These are phyloP conservation scores for Teratosphaeria pseudoeucalypti DNA, from an alignment of 2,329 filamentous ascomycete species.

Conservation along the genomic window DNA sequence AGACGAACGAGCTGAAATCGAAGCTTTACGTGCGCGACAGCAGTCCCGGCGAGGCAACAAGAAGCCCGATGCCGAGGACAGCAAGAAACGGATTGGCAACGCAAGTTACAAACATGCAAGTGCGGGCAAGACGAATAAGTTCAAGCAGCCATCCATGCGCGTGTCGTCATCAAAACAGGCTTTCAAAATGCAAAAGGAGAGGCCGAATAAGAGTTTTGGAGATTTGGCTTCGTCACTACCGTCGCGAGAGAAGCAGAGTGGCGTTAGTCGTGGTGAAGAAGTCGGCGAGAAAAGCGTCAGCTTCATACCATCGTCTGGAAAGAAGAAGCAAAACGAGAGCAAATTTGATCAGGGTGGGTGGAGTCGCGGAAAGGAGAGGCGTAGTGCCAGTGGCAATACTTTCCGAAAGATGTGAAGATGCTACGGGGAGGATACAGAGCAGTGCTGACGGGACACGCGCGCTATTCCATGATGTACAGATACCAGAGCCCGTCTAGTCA, in stretches of 20 bases:
- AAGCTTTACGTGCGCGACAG: conserved; percentile 20
- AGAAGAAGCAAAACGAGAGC: conserved; percentile 26
- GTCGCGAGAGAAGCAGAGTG: conserved; percentile 13
- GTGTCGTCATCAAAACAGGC: conserved; percentile 41
- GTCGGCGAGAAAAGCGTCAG: conserved; percentile 54
- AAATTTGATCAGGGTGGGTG: conserved; percentile 17
- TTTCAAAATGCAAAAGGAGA: conserved; percentile 27
- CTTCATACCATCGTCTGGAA: conserved; percentile 53
- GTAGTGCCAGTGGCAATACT: conserved; percentile 67
- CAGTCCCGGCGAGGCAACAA: conserved; percentile 27
- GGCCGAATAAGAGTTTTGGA: conserved; percentile 47
- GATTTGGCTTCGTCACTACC: conserved; percentile 38
- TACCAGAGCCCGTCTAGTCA: not conserved
- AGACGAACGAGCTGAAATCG: conserved; percentile 28
- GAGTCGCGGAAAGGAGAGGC: conserved; percentile 38
- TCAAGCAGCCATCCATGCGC: conserved; percentile 41
- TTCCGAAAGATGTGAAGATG: conserved; percentile 18
- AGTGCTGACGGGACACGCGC: no score
- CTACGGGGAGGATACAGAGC: no score
- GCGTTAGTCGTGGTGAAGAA: conserved; percentile 21
- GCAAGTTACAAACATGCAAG: conserved; percentile 40
- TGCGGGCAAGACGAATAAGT: conserved; percentile 23
- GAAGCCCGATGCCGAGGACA: conserved; percentile 25
- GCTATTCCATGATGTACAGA: conserved; percentile 16
- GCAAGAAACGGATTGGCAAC: conserved; percentile 49